Percentiles rank a stretch among this genome's conserved stretches.
phyloP scores from a whole-genome alignment of 768 basidiomycete genomes.

The Tylopilus plumbeoviolaceoides region DNA sequence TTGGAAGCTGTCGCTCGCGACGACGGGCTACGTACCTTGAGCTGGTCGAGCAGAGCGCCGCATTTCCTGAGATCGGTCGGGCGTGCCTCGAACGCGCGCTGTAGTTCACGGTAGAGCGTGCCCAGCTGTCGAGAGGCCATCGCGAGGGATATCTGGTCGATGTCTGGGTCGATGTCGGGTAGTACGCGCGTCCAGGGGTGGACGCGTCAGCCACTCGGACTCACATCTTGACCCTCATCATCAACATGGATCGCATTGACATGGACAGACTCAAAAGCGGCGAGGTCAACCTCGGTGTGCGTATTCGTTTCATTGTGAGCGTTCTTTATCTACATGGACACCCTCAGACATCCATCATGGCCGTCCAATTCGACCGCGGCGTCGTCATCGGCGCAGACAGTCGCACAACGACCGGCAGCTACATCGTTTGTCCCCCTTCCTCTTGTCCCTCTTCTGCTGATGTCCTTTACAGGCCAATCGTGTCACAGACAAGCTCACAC shows the following conservation, averaged over 20 bases:
- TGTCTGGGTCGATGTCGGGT: background rate
- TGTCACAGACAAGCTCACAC: conserved; percentile 97
- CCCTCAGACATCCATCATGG: conserved; percentile 96
- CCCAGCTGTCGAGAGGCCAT: conserved; percentile 57
- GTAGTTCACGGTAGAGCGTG: conserved; percentile 61
- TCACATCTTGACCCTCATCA: conserved; percentile 16
- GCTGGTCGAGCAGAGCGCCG: conserved; percentile 57
- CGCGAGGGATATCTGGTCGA: background rate
- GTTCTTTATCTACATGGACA: background rate
- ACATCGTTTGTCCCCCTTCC: conserved; percentile 64
- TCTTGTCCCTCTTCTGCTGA: background rate
- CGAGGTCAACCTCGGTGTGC: conserved; percentile 94
- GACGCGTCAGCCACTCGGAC: conserved; percentile 48
- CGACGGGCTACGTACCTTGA: conserved; percentile 53
- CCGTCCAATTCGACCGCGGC: conserved; percentile 92
- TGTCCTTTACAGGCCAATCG: conserved; percentile 72
- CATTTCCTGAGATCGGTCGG: conserved; percentile 68
- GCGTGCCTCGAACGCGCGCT: conserved; percentile 59
- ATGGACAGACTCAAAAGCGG: conserved; percentile 86
- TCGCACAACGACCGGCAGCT: conserved; percentile 94
- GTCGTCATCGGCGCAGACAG: conserved; percentile 97
- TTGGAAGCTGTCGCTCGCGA: background rate
- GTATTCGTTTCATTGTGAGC: conserved; percentile 28
- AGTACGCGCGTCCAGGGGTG: conserved; percentile 33
- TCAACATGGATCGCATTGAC: conserved; percentile 63